Evolutionary conservation across 208 protist species (phyloP), one percentile per base, ranked within the genome.

Genomic region (Acanthamoeba royreba): DNA sequence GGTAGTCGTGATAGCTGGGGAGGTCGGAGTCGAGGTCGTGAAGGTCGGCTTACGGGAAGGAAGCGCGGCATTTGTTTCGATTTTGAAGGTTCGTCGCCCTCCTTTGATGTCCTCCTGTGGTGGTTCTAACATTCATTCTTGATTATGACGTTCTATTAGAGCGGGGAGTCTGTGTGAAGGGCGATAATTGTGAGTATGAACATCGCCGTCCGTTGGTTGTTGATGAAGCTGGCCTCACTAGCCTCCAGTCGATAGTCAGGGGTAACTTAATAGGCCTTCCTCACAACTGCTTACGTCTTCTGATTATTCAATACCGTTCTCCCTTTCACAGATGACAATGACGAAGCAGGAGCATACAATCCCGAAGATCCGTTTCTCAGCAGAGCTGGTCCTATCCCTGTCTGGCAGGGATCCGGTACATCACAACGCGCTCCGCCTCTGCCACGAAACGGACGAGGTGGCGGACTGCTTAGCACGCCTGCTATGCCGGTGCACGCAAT

Each of bases 361-460:
- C 72, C 72, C 7, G 72, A 83, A 45, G 72, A 83, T 52, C 72
- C 72, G n/a, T 83, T 83, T 45, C 72, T 83, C 72, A 83, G 46
- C 40, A 79, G 52, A 31, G 52, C 72, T 28, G 52, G 43, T 31
- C 72, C 72, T 28, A 83, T 83, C n/a, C 72, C 72, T 4, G 72
- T 83, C n/a, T 83, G 72, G 72, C 72, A 49, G 19, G 69, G 69
- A 19, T 28, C 72, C 43, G 42, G n/a, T 19, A 8, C 25, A 19
- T 9, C 72, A 45, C 42, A 45, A 1, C 45, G 33, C 66, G 72
- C 25, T 45, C 31, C 43, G 49, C 19, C 43, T 19, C 13, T 83
- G 72, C 72, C 33, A 15, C 33, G 66, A 15, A 19, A 45, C 9
- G 72, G 72, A 1, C 13, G 38, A 4, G 1, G 38, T 1, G 72